A percentile compares a stretch with the other conserved stretches of the same genome.
Evolutionary conservation across 2,329 filamentous ascomycete genomes (phyloP).

Genomic region (Fusarium scirpi): DNA sequence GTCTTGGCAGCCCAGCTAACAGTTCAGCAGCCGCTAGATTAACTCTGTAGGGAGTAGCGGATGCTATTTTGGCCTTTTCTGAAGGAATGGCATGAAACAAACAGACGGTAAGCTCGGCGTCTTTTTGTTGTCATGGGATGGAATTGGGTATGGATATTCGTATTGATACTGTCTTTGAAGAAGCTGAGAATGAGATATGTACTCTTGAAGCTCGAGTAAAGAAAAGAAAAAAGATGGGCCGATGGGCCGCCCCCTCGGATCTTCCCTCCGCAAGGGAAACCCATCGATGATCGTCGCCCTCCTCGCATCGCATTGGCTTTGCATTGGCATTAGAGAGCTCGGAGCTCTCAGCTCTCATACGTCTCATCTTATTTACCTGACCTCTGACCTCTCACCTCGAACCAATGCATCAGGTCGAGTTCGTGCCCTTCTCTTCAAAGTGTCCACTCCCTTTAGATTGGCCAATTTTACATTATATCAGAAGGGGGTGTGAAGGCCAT

Average conservation of each 20-base stretch:
- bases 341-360: conserved; percentile 22
- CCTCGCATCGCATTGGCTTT: conserved; percentile 20
- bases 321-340: conserved; percentile 1
- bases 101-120: background rate
- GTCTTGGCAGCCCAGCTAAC: conserved; percentile 22
- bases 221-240: conserved; percentile 5
- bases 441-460: conserved; percentile 30
- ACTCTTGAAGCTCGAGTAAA: background rate
- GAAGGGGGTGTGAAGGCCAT: conserved; percentile 25
- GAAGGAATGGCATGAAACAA: conserved; percentile 30
- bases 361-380: conserved; percentile 13
- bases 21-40: conserved; percentile 26
- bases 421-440: conserved; percentile 30
- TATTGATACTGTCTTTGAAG: conserved; percentile 5
- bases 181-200: background rate
- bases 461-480: conserved; percentile 16
- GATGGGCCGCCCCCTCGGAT: conserved; percentile 31
- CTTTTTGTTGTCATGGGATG: conserved; percentile 24
- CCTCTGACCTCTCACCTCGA: conserved; percentile 13
- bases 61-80: conserved; percentile 33
- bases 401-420: conserved; percentile 38
- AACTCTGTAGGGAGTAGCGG: conserved; percentile 32
- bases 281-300: conserved; percentile 40
- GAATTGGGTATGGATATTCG: conserved; percentile 16
- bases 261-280: conserved; percentile 36